These are phyloP conservation scores for Pueraria montana DNA, from an alignment of 306 rosid species.

Conservation along the genomic window DNA sequence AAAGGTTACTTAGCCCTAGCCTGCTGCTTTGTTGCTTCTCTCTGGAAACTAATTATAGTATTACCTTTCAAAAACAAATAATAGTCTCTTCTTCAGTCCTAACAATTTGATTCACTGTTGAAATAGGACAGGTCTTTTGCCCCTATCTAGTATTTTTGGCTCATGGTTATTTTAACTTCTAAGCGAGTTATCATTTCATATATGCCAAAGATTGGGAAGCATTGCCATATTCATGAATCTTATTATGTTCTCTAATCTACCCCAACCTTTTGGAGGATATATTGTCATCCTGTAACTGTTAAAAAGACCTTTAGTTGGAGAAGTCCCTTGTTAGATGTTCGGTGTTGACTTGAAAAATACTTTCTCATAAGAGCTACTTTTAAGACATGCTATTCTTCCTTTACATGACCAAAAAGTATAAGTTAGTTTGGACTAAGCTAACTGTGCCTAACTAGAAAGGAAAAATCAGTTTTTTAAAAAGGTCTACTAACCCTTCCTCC, in stretches of 20 bases:
- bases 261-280: conserved; percentile 7
- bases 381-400: background rate
- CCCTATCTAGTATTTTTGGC: background rate
- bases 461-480: background rate
- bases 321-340: conserved; percentile 22
- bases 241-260: background rate
- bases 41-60: conserved; percentile 12
- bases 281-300: background rate
- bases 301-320: background rate
- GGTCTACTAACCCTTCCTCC: conserved; percentile 3
- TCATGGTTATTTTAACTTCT: conserved; percentile 1
- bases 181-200: background rate
- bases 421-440: background rate
- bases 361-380: background rate
- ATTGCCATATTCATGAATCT: conserved; percentile 4
- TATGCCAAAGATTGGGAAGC: conserved; percentile 7
- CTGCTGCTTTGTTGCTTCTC: conserved; percentile 19
- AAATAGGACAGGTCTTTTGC: conserved; percentile 12
- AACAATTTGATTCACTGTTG: conserved; percentile 23
- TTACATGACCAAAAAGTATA: background rate
- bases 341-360: conserved; percentile 1
- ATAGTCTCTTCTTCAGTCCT: background rate
- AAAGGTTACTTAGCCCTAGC: background rate
- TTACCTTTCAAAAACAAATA: conserved; percentile 22
- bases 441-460: background rate